Percentiles rank a stretch among this genome's conserved stretches.
Evolutionary conservation across 306 rosid genomes (phyloP).

Genomic region (Dryas alaskensis): DNA sequence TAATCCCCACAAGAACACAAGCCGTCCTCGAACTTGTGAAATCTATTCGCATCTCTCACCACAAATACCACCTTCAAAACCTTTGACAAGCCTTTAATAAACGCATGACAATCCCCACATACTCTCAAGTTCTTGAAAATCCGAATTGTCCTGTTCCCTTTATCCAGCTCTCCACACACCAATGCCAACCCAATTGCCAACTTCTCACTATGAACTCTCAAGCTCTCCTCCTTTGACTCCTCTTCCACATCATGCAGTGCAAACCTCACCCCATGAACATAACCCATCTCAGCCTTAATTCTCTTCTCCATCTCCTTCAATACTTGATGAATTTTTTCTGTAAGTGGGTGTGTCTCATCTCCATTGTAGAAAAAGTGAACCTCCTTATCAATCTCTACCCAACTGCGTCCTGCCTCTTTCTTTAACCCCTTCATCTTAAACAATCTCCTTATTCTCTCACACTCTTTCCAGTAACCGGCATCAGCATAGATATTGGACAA

Average conservation of each 20-base stretch:
- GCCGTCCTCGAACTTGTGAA: slow-evolving; percentile 55
- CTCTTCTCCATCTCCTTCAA: slow-evolving; percentile 54
- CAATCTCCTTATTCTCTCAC: slow-evolving; percentile 45
- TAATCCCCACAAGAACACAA: slow-evolving; percentile 63
- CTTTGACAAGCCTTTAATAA: slow-evolving; percentile 54
- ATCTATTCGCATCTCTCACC: slow-evolving; percentile 62
- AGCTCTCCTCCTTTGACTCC: slow-evolving; percentile 61
- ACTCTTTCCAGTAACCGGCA: slow-evolving; percentile 59
- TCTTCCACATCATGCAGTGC: slow-evolving; percentile 62
- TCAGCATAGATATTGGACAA: slow-evolving; percentile 58
- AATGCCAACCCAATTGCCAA: slow-evolving; percentile 66
- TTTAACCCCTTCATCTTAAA: slow-evolving; percentile 50
- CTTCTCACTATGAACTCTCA: slow-evolving; percentile 65
- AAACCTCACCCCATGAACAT: slow-evolving; percentile 43
- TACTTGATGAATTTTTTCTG: slow-evolving; percentile 43
- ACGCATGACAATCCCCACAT: slow-evolving; percentile 55
- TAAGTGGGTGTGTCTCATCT: slow-evolving; percentile 45
- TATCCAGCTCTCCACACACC: slow-evolving; percentile 32
- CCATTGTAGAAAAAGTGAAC: slow-evolving; percentile 57
- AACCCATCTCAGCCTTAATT: slow-evolving; percentile 49
- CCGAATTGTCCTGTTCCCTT: slow-evolving; percentile 29
- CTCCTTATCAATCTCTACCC: slow-evolving; percentile 65
- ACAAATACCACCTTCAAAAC: slow-evolving; percentile 44
- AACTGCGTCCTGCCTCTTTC: slow-evolving; percentile 65
- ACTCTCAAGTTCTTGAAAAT: slow-evolving; percentile 68